A percentile compares a stretch with the other conserved stretches of the same genome.
phyloP scores from a whole-genome alignment of 176 grass and related monocot species.

The Bromus sterilis region DNA sequence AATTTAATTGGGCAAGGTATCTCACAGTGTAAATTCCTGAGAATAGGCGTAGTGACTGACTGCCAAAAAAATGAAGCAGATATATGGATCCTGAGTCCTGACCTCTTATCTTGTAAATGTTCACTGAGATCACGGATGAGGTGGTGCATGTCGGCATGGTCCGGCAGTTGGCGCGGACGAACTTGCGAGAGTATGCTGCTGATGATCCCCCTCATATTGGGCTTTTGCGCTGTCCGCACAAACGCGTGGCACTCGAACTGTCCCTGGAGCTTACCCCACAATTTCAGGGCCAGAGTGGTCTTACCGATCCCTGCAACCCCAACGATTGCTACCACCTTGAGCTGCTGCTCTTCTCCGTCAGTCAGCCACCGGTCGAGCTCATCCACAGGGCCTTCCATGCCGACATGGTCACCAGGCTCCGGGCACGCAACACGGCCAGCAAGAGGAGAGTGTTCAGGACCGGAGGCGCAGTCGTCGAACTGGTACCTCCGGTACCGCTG shows the following conservation, averaged over 20 bases:
- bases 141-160: neutral
- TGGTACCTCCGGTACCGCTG: neutral
- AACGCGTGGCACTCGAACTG: neutral
- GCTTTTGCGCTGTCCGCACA: neutral
- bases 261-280: neutral
- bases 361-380: neutral
- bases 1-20: neutral
- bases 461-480: neutral
- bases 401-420: neutral
- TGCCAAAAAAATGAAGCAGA: neutral
- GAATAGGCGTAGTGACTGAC: neutral
- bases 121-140: neutral
- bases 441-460: neutral
- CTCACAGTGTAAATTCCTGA: neutral
- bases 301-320: neutral
- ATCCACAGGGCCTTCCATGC: neutral
- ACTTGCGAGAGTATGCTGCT: neutral
- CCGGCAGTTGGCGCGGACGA: neutral
- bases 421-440: neutral
- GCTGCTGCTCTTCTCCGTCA: neutral
- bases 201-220: neutral
- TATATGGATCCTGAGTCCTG: neutral
- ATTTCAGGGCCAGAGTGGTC: neutral
- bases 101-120: neutral
- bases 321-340: neutral